phyloP scores from a whole-genome alignment of 1,139 yeast genomes.

The Sugiyamaella grinbergsii region DNA sequence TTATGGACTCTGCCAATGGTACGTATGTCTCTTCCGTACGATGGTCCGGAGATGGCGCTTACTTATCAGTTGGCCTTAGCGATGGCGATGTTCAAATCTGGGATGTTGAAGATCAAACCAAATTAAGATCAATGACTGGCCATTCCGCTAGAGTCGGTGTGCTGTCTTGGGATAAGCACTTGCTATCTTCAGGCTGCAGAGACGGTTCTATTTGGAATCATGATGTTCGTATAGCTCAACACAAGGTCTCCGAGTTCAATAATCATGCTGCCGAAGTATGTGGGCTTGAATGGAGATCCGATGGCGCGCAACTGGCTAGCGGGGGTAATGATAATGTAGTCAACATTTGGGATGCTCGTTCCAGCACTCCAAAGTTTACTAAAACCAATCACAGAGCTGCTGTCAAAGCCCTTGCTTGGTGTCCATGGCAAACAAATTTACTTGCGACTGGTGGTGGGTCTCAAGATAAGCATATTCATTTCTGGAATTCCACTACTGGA shows the following conservation, averaged over 20 bases:
- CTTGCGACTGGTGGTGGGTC: slow-evolving; percentile 98
- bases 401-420: slow-evolving; percentile 94
- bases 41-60: slow-evolving; percentile 94
- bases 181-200: slow-evolving; percentile 80
- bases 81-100: slow-evolving; percentile 89
- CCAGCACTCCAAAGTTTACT: slow-evolving; percentile 69
- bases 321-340: slow-evolving; percentile 97
- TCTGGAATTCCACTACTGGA: slow-evolving; percentile 95
- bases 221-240: slow-evolving; percentile 88
- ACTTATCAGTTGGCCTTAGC: slow-evolving; percentile 79
- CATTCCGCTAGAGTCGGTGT: slow-evolving; percentile 78
- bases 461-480: slow-evolving; percentile 83
- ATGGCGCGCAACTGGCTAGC: slow-evolving; percentile 82
- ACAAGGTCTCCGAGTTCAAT: slow-evolving; percentile 60
- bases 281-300: slow-evolving; percentile 83
- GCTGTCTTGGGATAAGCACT: slow-evolving; percentile 82
- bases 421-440: slow-evolving; percentile 80
- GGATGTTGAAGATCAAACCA: slow-evolving; percentile 81
- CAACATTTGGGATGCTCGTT: slow-evolving; percentile 91
- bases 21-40: slow-evolving; percentile 67
- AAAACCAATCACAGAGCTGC: slow-evolving; percentile 90
- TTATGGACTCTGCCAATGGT: slow-evolving; percentile 55
- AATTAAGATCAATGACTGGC: slow-evolving; percentile 74
- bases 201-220: slow-evolving; percentile 84
- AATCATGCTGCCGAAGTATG: slow-evolving; percentile 89